These are phyloP conservation scores for Suaeda aralocaspica DNA, from an alignment of 148 eudicot genomes.

Conservation along the genomic window DNA sequence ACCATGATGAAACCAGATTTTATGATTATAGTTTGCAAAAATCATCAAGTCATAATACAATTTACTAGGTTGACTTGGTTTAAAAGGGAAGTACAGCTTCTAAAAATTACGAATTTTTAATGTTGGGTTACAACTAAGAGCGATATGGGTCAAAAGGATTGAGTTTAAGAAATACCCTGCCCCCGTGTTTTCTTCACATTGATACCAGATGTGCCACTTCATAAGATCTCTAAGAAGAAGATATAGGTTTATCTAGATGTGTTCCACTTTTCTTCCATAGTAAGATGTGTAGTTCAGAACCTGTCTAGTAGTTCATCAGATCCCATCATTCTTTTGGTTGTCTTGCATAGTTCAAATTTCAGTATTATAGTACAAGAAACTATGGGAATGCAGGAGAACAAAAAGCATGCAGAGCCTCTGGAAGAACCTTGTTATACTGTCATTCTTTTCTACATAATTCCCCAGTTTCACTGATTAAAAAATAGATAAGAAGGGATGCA, in stretches of 20 bases:
- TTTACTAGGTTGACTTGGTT: background rate
- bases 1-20: background rate
- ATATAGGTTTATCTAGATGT: background rate
- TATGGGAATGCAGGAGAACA: background rate
- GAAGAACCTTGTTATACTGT: background rate
- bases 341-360: background rate
- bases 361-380: background rate
- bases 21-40: background rate
- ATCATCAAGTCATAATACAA: background rate
- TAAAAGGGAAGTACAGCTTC: background rate
- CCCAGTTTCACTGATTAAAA: background rate
- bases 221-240: background rate
- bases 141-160: background rate
- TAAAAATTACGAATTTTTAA: background rate
- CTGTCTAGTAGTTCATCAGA: background rate
- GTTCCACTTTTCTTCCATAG: background rate
- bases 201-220: background rate
- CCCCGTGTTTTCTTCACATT: background rate
- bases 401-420: background rate
- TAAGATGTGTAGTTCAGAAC: background rate
- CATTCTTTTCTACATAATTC: background rate
- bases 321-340: background rate
- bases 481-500: constrained; percentile 16
- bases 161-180: background rate
- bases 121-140: background rate